phyloP scores from a whole-genome alignment of 2,329 filamentous ascomycete species.

The Dactylellina parvicollis region DNA sequence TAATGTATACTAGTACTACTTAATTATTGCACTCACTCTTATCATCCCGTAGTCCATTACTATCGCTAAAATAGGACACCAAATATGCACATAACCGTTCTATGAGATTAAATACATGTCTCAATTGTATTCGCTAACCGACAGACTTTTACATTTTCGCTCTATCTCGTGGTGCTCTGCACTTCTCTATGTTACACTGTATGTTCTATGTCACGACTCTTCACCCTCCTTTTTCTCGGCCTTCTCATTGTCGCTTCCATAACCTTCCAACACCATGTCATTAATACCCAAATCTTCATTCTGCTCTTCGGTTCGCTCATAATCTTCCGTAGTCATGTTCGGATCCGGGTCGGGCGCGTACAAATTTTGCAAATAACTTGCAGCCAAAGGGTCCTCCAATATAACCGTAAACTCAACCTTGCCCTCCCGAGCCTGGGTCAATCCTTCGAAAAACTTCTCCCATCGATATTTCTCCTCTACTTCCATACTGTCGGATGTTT shows the following conservation, averaged over 20 bases:
- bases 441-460: conserved; percentile 79
- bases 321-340: conserved; percentile 82
- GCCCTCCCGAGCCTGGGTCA: conserved; percentile 81
- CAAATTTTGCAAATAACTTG: conserved; percentile 92
- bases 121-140: conserved; percentile 13
- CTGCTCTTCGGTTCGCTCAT: conserved; percentile 87
- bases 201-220: conserved; percentile 7
- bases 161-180: not conserved
- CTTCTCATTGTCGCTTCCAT: conserved; percentile 69
- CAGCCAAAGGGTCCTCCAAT: conserved; percentile 86
- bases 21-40: too few relatives aligned
- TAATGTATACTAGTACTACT: too few relatives aligned
- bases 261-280: conserved; percentile 93
- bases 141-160: conserved; percentile 12
- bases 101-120: not conserved
- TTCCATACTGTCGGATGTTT: conserved; percentile 81
- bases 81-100: not conserved
- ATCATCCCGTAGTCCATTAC: too few relatives aligned
- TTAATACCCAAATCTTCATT: conserved; percentile 89
- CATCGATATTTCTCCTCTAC: conserved; percentile 75
- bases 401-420: conserved; percentile 82
- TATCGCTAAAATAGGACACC: not conserved
- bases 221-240: conserved; percentile 8
- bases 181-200: not conserved
- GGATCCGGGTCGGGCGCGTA: conserved; percentile 81